Evolutionary conservation across 1,139 yeast genomes (phyloP).

Genomic region (Debaryomyces fabryi): DNA sequence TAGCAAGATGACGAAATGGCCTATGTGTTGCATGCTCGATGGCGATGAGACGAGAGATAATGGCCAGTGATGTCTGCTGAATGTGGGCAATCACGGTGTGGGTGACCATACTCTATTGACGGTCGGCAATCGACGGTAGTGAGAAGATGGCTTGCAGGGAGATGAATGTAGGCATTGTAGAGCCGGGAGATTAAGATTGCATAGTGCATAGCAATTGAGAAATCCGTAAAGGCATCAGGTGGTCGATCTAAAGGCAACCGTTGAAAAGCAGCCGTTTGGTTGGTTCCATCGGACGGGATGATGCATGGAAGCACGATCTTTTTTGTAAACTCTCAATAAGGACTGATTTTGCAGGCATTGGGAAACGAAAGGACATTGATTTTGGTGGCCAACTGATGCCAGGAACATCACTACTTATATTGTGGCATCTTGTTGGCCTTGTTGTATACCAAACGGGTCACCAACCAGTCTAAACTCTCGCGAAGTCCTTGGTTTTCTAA

Average conservation of each 20-base stretch:
- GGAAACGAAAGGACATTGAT: neutral
- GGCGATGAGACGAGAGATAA: neutral
- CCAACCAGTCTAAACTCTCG: conserved; percentile 90
- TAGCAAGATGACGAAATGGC: neutral
- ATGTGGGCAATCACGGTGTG: neutral
- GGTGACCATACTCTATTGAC: neutral
- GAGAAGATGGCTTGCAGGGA: neutral
- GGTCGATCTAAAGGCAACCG: neutral
- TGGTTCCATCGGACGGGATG: neutral
- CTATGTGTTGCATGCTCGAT: neutral
- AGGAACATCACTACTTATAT: conserved; percentile 24
- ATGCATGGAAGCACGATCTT: neutral
- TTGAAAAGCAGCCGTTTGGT: neutral
- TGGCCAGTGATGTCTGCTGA: neutral
- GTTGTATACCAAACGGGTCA: conserved; percentile 74
- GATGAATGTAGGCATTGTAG: neutral
- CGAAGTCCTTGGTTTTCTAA: conserved; percentile 81
- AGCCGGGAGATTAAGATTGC: neutral
- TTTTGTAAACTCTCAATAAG: neutral
- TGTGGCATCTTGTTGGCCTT: conserved; percentile 75
- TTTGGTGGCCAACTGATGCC: neutral
- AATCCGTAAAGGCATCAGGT: neutral
- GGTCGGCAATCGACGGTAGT: neutral
- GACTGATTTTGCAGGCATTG: neutral
- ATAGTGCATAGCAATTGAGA: neutral